Evolutionary conservation across 768 basidiomycete species (phyloP).

Genomic region (Pisolithus albus): DNA sequence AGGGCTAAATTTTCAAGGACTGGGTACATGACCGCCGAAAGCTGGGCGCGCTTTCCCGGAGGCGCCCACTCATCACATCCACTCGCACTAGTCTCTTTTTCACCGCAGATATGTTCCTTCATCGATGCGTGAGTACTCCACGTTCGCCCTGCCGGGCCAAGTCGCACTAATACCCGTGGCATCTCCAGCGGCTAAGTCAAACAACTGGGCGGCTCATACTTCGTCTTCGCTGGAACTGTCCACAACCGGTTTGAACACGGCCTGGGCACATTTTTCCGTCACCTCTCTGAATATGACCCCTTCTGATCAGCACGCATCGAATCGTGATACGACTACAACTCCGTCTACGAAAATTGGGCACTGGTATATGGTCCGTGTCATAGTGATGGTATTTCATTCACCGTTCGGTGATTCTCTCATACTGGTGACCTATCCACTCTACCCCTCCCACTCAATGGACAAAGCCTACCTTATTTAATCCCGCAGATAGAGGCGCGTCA

Average conservation of each 20-base stretch:
- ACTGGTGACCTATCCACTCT: too few species aligned
- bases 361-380: too few species aligned
- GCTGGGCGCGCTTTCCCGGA: constrained; percentile 4
- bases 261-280: constrained; percentile 44
- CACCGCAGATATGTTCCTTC: constrained; percentile 36
- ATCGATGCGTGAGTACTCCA: constrained; percentile 56
- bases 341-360: too few species aligned
- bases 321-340: too few species aligned
- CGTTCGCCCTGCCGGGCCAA: too few species aligned
- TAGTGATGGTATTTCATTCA: too few species aligned
- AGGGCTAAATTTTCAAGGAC: constrained; percentile 28
- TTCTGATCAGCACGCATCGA: not conserved
- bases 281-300: not conserved
- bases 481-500: too few species aligned
- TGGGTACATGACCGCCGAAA: constrained; percentile 37
- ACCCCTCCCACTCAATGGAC: too few species aligned
- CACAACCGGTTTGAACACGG: constrained; percentile 83
- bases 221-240: constrained; percentile 70
- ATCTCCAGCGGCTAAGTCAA: constrained; percentile 80
- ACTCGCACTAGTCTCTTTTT: constrained; percentile 19
- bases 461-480: too few species aligned
- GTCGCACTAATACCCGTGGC: constrained; percentile 10
- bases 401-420: too few species aligned
- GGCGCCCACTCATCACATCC: not conserved
- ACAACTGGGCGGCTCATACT: constrained; percentile 71